Evolutionary conservation across 805 yeast genomes (phyloP).

Genomic region (Lachancea nothofagi): DNA sequence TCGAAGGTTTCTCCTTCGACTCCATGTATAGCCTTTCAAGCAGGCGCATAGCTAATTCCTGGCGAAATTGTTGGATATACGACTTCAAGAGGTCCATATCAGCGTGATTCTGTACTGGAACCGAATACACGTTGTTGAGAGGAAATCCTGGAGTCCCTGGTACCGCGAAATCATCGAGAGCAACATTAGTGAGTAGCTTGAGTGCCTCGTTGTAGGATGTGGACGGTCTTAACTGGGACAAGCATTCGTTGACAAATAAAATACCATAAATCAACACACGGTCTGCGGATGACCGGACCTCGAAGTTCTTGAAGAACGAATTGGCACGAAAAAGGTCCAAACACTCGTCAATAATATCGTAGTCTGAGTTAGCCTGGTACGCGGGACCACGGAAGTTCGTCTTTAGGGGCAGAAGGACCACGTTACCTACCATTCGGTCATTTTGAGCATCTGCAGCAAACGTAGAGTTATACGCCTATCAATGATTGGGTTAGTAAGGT

Average conservation of each 20-base stretch:
- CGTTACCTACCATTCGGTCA: constrained; percentile 67
- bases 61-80: constrained; percentile 89
- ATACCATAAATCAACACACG: constrained; percentile 91
- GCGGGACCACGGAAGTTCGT: constrained; percentile 90
- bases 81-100: constrained; percentile 76
- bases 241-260: constrained; percentile 78
- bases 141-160: constrained; percentile 98
- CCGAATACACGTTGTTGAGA: constrained; percentile 63
- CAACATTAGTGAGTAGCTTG: constrained; percentile 69
- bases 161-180: constrained; percentile 79
- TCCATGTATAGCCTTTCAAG: constrained; percentile 66
- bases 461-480: constrained; percentile 71
- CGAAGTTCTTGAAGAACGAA: constrained; percentile 93
- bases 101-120: constrained; percentile 64
- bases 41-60: constrained; percentile 80
- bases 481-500: background rate
- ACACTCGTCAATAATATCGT: constrained; percentile 88
- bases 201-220: constrained; percentile 55
- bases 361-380: constrained; percentile 66
- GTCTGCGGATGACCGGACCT: constrained; percentile 93
- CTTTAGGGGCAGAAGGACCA: constrained; percentile 77
- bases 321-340: constrained; percentile 92
- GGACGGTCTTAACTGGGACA: constrained; percentile 50
- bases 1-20: constrained; percentile 61
- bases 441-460: constrained; percentile 58